These are phyloP conservation scores for Myxozyma kluyveri DNA, from an alignment of 805 yeast species.

Conservation along the genomic window DNA sequence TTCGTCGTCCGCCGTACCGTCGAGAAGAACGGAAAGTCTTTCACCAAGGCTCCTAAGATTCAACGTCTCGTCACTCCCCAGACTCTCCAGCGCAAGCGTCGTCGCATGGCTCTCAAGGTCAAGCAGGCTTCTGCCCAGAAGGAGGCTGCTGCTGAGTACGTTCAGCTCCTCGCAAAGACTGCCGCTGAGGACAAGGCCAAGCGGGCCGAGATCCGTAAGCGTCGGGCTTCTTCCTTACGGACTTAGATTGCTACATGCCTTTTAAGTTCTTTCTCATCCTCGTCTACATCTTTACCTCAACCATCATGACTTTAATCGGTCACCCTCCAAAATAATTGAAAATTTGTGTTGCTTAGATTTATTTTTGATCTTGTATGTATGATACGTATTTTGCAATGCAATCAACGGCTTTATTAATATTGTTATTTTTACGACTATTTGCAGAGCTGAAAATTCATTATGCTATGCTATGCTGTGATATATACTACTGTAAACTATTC, in stretches of 20 bases:
- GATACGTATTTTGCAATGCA: too few relatives aligned
- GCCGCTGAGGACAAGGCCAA: slow-evolving; percentile 97
- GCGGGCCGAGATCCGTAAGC: slow-evolving; percentile 97
- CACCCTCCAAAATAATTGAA: too few relatives aligned
- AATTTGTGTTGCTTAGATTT: too few relatives aligned
- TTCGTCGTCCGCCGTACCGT: slow-evolving; percentile 98
- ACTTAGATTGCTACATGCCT: too few relatives aligned
- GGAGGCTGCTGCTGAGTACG: slow-evolving; percentile 99
- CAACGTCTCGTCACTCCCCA: slow-evolving; percentile 99
- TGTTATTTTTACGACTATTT: too few relatives aligned
- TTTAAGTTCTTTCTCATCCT: too few relatives aligned
- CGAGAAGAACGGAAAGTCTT: slow-evolving; percentile 76
- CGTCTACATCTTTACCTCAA: too few relatives aligned
- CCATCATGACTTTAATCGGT: slow-evolving; percentile 25
- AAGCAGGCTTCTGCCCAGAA: slow-evolving; percentile 97
- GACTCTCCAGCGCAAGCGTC: slow-evolving; percentile 98
- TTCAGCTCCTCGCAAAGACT: slow-evolving; percentile 97
- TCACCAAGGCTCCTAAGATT: slow-evolving; percentile 99
- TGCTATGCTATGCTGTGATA: too few relatives aligned
- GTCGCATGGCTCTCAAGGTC: slow-evolving; percentile 87
- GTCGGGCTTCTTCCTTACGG: slow-evolving; percentile 98
- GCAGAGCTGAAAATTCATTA: too few relatives aligned
- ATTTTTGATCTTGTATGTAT: too few relatives aligned
- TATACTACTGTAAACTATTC: too few relatives aligned
- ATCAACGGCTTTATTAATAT: too few relatives aligned